Percentiles rank a stretch among this genome's conserved stretches.
Conservation (phyloP, 768 basidiomycete genomes). For the Mycena olivaceomarginata region DNA sequence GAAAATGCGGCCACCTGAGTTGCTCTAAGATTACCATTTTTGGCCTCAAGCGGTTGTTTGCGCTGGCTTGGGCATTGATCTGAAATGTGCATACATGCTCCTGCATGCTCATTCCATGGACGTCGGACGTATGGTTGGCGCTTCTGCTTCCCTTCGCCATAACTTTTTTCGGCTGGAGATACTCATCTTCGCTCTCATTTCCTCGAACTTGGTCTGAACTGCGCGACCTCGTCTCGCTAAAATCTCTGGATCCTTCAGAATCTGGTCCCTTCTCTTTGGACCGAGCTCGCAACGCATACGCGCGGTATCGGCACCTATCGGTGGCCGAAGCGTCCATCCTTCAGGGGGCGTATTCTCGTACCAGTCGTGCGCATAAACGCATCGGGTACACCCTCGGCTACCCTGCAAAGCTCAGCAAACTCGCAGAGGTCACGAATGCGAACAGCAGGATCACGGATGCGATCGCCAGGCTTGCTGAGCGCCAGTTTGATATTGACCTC, state of each 20-base stretch:
- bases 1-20: no score
- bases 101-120: conserved; percentile 25
- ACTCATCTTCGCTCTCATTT: conserved; percentile 44
- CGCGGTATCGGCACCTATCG: conserved; percentile 64
- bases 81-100: conserved; percentile 17
- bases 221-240: conserved; percentile 52
- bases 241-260: conserved; percentile 41
- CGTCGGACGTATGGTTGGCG: conserved; percentile 62
- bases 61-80: neutral
- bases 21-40: neutral
- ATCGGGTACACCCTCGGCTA: conserved; percentile 74
- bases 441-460: conserved; percentile 62
- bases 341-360: conserved; percentile 64
- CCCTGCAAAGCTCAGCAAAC: conserved; percentile 67
- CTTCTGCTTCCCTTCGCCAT: conserved; percentile 62
- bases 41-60: conserved; percentile 1
- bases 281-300: conserved; percentile 65
- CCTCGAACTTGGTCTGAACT: conserved; percentile 50
- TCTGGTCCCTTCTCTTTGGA: conserved; percentile 65
- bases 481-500: conserved; percentile 53
- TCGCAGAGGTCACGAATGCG: conserved; percentile 62
- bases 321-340: conserved; percentile 63
- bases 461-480: conserved; percentile 62
- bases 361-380: conserved; percentile 67
- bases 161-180: conserved; percentile 54